phyloP scores from a whole-genome alignment of 106 monocot species.

The Vanilla planifolia region DNA sequence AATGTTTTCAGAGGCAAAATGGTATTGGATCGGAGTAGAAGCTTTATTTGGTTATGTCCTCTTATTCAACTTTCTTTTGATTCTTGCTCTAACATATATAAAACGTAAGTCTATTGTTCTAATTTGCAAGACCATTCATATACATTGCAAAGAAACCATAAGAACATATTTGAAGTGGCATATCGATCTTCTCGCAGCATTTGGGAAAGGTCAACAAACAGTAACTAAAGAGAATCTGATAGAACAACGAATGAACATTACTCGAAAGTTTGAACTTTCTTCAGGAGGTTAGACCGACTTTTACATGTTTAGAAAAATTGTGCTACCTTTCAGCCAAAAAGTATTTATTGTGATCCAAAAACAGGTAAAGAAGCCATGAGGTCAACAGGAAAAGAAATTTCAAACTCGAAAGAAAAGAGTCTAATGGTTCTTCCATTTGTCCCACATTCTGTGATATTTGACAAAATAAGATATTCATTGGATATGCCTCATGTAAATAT shows the following conservation, averaged over 20 bases:
- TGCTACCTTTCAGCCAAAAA: too few relatives aligned
- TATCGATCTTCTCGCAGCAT: not conserved
- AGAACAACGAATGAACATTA: conserved; percentile 22
- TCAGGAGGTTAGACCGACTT: too few relatives aligned
- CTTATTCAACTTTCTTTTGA: conserved; percentile 37
- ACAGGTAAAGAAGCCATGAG: too few relatives aligned
- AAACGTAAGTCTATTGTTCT: conserved; percentile 25
- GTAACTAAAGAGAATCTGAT: conserved; percentile 28
- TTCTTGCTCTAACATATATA: conserved; percentile 30
- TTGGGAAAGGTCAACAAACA: not conserved
- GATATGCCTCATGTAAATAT: conserved; percentile 42
- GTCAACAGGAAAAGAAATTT: not conserved
- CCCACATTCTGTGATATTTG: conserved; percentile 32
- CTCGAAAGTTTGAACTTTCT: conserved; percentile 4
- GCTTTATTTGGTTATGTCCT: conserved; percentile 36
- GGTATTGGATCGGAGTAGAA: conserved; percentile 57
- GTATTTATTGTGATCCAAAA: too few relatives aligned
- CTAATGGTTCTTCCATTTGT: conserved; percentile 36
- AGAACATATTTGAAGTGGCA: not conserved
- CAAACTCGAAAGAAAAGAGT: not conserved
- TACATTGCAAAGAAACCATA: not conserved
- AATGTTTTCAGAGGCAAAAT: conserved; percentile 50
- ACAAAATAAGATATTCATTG: conserved; percentile 38
- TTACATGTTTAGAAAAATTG: too few relatives aligned
- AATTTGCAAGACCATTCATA: not conserved